Conservation (phyloP, 2,329 filamentous ascomycete genomes). For the Diaporthe citriasiana region DNA sequence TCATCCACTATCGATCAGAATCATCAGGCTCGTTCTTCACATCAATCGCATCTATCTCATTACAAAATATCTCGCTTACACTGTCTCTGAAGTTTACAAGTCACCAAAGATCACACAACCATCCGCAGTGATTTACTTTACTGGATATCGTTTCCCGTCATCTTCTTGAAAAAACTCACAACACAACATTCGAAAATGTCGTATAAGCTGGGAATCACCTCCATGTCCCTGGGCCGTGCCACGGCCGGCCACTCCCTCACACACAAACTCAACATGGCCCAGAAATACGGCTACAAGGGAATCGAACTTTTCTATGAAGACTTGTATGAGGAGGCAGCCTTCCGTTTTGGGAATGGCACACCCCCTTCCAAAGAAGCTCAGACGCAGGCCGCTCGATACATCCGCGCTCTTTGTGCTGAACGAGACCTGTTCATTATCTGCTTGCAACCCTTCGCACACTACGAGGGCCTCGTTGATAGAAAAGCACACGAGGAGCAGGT, state of each 20-base stretch:
- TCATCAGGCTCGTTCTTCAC: background rate
- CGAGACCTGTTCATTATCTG: slow-evolving; percentile 70
- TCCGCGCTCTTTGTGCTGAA: slow-evolving; percentile 68
- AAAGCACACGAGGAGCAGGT: slow-evolving; percentile 69
- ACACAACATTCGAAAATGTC: slow-evolving; percentile 56
- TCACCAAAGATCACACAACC: background rate
- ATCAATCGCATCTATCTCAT: slow-evolving; percentile 6
- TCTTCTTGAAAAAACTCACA: background rate
- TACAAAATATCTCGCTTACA: slow-evolving; percentile 11
- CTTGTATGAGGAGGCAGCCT: slow-evolving; percentile 70
- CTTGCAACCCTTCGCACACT: slow-evolving; percentile 83
- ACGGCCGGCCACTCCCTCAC: slow-evolving; percentile 76
- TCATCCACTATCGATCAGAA: background rate
- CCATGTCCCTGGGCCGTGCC: slow-evolving; percentile 82
- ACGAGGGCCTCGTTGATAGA: slow-evolving; percentile 79
- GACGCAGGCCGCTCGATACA: slow-evolving; percentile 69
- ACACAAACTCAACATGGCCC: slow-evolving; percentile 78
- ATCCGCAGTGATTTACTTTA: background rate
- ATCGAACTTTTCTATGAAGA: slow-evolving; percentile 87
- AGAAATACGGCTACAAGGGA: slow-evolving; percentile 74
- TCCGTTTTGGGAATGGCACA: background rate
- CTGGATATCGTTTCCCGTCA: background rate
- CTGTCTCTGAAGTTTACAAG: background rate
- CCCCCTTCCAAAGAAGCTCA: slow-evolving; percentile 45
- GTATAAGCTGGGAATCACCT: slow-evolving; percentile 77